Evolutionary conservation across 306 rosid genomes (phyloP).

Genomic region (Quercus cerris): DNA sequence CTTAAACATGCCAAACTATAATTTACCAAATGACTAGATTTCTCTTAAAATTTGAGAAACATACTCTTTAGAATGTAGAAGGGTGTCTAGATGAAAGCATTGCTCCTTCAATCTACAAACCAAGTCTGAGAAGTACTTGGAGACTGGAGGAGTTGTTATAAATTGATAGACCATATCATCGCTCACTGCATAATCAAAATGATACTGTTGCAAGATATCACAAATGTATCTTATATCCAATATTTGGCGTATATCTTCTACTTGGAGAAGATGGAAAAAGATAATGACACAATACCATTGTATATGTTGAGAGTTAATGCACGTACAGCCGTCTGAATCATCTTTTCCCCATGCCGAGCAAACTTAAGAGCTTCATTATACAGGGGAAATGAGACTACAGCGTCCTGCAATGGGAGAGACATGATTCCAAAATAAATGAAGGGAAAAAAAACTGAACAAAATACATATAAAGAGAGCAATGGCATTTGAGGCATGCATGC

Average conservation of each 20-base stretch:
- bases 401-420: constrained; percentile 44
- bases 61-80: constrained; percentile 50
- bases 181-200: constrained; percentile 66
- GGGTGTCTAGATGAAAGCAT: constrained; percentile 52
- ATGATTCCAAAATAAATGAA: constrained; percentile 3
- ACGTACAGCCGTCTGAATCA: constrained; percentile 76
- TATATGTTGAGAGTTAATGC: constrained; percentile 66
- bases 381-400: constrained; percentile 77
- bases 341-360: constrained; percentile 70
- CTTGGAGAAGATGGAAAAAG: constrained; percentile 6
- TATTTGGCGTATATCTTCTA: constrained; percentile 11
- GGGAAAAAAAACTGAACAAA: background rate
- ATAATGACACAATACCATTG: constrained; percentile 41
- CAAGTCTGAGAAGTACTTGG: constrained; percentile 73
- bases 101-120: constrained; percentile 53
- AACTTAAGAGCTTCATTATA: constrained; percentile 75
- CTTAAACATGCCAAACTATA: background rate
- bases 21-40: background rate
- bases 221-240: constrained; percentile 18
- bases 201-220: constrained; percentile 27
- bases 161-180: constrained; percentile 67
- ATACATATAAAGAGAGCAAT: background rate
- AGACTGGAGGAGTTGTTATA: constrained; percentile 71
- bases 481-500: background rate
- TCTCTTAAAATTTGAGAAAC: constrained; percentile 9